phyloP scores from a whole-genome alignment of 208 protist genomes.

The Acanthamoeba rhysodes region DNA sequence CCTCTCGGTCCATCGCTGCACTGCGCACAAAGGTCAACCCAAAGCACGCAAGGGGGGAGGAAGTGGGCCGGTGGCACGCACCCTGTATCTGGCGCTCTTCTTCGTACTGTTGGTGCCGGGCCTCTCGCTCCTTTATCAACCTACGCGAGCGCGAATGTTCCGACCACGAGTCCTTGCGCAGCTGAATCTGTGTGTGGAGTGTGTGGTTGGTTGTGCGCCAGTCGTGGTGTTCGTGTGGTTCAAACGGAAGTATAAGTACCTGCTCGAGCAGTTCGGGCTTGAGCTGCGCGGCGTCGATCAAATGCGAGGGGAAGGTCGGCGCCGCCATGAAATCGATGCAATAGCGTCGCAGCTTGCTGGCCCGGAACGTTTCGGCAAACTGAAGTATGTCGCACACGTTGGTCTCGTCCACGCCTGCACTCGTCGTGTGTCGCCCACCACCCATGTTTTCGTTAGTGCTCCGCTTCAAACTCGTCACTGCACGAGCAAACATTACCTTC shows the following conservation, averaged over 20 bases:
- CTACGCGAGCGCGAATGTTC: not conserved
- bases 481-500: not conserved
- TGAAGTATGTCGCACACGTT: not conserved
- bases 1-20: not conserved
- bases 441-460: too few relatives aligned
- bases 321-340: constrained; percentile 32
- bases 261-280: not conserved
- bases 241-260: not conserved
- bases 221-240: too few relatives aligned
- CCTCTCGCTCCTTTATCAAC: not conserved
- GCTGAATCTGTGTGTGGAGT: not conserved
- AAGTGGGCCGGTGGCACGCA: not conserved
- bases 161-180: not conserved
- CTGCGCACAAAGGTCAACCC: not conserved
- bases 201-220: not conserved
- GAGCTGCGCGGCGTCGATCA: not conserved
- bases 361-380: constrained; percentile 13
- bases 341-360: constrained; percentile 1
- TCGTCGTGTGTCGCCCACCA: not conserved
- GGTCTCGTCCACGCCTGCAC: not conserved
- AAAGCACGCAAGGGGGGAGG: too few relatives aligned
- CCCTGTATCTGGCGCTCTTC: not conserved
- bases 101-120: not conserved
- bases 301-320: constrained; percentile 1
- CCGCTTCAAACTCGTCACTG: not conserved